Evolutionary conservation across 495 filamentous ascomycete species (phyloP).

Genomic region (Aspergillus bertholletiae): DNA sequence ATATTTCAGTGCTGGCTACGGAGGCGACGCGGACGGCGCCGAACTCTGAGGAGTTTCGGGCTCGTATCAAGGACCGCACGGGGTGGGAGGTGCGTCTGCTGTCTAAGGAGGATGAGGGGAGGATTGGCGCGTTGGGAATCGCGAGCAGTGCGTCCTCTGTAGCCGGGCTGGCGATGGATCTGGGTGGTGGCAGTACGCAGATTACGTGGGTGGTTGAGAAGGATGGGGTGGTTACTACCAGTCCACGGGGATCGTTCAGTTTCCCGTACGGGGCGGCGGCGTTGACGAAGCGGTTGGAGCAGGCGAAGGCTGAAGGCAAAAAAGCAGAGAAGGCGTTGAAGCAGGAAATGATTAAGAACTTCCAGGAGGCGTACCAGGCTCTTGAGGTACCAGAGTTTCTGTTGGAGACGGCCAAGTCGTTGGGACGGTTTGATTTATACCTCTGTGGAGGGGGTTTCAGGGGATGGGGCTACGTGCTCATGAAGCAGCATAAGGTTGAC

Average conservation of each 20-base stretch:
- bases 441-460: constrained; percentile 86
- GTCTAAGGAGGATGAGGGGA: constrained; percentile 72
- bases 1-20: constrained; percentile 77
- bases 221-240: constrained; percentile 45
- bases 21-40: constrained; percentile 79
- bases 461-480: constrained; percentile 81
- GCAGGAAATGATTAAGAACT: constrained; percentile 51
- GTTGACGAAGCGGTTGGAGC: constrained; percentile 55
- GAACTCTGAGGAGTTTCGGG: constrained; percentile 65
- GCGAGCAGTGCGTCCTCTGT: constrained; percentile 64
- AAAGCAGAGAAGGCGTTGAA: constrained; percentile 35
- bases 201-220: constrained; percentile 72
- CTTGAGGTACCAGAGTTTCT: constrained; percentile 52
- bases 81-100: constrained; percentile 69
- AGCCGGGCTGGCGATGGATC: constrained; percentile 73
- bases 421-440: constrained; percentile 60
- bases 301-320: constrained; percentile 22
- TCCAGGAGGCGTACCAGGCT: constrained; percentile 55
- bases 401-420: constrained; percentile 27
- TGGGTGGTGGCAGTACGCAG: constrained; percentile 86
- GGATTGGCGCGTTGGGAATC: constrained; percentile 76
- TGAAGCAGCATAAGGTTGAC: constrained; percentile 57
- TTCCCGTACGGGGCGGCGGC: constrained; percentile 85
- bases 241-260: constrained; percentile 41
- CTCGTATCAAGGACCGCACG: constrained; percentile 53